Conservation (phyloP, 78 protist genomes). For the Cavenderia fasciculata region DNA sequence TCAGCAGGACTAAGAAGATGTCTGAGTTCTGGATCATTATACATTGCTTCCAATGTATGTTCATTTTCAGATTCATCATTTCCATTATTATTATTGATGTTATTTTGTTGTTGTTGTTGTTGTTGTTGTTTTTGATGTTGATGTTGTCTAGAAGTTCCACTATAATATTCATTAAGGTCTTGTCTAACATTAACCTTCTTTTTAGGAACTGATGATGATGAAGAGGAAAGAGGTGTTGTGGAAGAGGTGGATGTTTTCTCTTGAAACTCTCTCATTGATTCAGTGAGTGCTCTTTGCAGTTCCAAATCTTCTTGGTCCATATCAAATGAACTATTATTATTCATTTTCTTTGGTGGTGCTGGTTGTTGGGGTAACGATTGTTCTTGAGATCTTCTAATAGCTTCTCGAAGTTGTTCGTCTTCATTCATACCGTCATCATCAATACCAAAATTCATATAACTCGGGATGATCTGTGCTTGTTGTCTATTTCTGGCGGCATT, state of each 20-base stretch:
- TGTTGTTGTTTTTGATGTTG: not conserved
- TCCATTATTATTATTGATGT: not conserved
- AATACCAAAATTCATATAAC: not conserved
- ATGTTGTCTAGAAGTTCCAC: not conserved
- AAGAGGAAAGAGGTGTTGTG: not conserved
- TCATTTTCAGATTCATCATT: slow-evolving; percentile 40
- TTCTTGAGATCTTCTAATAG: slow-evolving; percentile 2
- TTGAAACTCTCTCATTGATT: slow-evolving; percentile 1
- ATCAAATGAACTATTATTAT: not conserved
- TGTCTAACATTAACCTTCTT: slow-evolving; percentile 10
- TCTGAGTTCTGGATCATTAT: slow-evolving; percentile 37
- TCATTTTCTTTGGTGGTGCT: too few species aligned
- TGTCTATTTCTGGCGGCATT: too few species aligned
- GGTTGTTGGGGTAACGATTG: not conserved
- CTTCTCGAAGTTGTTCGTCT: not conserved
- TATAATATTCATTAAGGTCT: slow-evolving; percentile 16
- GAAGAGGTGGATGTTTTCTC: not conserved
- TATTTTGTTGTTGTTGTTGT: not conserved
- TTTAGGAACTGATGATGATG: not conserved
- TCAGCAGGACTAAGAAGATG: slow-evolving; percentile 10
- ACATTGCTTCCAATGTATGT: not conserved
- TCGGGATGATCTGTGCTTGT: not conserved
- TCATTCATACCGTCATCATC: not conserved
- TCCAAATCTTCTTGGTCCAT: slow-evolving; percentile 6
- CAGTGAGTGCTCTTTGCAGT: slow-evolving; percentile 59